These are phyloP conservation scores for Metarhizium rileyi DNA, from an alignment of 2,329 filamentous ascomycete genomes.

Conservation along the genomic window DNA sequence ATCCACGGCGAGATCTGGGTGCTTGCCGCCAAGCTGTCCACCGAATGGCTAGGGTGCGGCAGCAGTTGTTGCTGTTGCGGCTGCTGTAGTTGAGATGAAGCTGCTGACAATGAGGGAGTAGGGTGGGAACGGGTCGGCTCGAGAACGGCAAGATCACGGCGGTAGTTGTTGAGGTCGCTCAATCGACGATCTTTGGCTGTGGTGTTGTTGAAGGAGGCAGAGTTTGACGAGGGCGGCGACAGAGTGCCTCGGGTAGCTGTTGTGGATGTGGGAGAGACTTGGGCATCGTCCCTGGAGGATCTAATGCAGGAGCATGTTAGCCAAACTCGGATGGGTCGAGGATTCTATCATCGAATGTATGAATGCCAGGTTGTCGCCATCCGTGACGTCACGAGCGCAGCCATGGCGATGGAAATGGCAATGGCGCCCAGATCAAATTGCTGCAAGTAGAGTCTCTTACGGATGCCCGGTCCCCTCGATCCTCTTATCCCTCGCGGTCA, in stretches of 20 bases:
- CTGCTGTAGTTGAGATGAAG: slow-evolving; percentile 25
- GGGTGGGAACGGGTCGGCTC: slow-evolving; percentile 49
- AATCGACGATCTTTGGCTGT: slow-evolving; percentile 41
- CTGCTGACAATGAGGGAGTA: slow-evolving; percentile 14
- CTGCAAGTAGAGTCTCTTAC: too few species aligned
- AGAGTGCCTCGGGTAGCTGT: slow-evolving; percentile 33
- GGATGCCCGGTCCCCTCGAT: too few species aligned
- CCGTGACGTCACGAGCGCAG: too few species aligned
- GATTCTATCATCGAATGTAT: background rate
- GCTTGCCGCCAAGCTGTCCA: slow-evolving; percentile 32
- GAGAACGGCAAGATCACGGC: slow-evolving; percentile 60
- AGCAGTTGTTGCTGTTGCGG: slow-evolving; percentile 36
- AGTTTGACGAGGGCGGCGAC: slow-evolving; percentile 32
- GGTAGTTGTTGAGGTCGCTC: slow-evolving; percentile 58
- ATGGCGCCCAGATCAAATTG: too few species aligned
- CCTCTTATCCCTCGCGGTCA: too few species aligned
- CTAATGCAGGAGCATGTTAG: slow-evolving; percentile 10
- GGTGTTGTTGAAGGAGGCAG: slow-evolving; percentile 29
- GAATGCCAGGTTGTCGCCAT: too few species aligned
- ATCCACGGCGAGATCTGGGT: slow-evolving; percentile 52
- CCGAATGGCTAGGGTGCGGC: slow-evolving; percentile 36
- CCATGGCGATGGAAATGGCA: too few species aligned
- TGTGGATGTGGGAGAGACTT: slow-evolving; percentile 40
- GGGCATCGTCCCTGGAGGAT: slow-evolving; percentile 27
- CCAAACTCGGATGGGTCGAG: background rate